Evolutionary conservation across 306 rosid genomes (phyloP).

Genomic region (Ochetophila trinervis): DNA sequence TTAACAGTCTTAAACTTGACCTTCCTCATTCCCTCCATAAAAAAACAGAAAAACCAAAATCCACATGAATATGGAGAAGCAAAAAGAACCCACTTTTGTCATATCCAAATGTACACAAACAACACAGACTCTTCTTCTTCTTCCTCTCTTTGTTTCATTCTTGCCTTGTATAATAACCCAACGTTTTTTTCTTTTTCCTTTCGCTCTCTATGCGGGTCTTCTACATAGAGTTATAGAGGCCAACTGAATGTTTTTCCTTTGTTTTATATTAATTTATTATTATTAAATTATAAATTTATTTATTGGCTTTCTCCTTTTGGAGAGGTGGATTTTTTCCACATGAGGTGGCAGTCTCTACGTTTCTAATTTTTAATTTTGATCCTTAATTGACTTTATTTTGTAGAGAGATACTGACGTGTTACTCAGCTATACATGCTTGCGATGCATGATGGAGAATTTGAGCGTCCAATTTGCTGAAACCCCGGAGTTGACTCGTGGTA

Average conservation of each 20-base stretch:
- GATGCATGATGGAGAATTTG: too few species aligned
- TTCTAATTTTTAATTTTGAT: too few species aligned
- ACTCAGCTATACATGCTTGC: too few species aligned
- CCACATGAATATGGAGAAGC: background rate
- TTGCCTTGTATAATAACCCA: background rate
- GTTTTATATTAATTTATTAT: background rate
- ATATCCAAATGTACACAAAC: background rate
- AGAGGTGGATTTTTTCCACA: background rate
- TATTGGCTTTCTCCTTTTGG: background rate
- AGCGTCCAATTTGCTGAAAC: too few species aligned
- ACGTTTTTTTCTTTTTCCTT: background rate
- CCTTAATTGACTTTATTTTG: too few species aligned
- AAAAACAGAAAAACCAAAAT: background rate
- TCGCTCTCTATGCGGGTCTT: background rate
- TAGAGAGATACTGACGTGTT: too few species aligned
- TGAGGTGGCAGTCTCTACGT: background rate
- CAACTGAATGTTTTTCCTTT: background rate
- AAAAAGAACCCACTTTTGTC: background rate
- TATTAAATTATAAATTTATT: background rate
- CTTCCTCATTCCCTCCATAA: conserved; percentile 1
- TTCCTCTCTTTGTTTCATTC: background rate
- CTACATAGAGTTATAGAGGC: background rate
- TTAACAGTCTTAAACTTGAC: conserved; percentile 3
- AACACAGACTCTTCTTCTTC: background rate
- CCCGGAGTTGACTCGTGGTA: too few species aligned